Evolutionary conservation across 331 rosid species (phyloP).

Genomic region (Acacia pycnantha): DNA sequence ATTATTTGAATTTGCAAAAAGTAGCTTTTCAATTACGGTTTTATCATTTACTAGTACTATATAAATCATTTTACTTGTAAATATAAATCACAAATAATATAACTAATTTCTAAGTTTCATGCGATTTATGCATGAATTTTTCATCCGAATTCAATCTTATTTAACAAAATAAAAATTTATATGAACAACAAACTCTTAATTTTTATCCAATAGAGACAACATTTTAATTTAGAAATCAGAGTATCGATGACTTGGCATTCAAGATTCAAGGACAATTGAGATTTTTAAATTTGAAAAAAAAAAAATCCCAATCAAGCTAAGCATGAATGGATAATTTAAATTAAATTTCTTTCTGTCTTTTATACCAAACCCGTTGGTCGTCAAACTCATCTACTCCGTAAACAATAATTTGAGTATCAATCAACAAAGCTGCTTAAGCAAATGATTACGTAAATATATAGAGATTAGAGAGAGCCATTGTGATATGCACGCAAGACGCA

Average conservation of each 20-base stretch:
- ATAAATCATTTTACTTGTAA: too few relatives aligned
- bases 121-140: too few relatives aligned
- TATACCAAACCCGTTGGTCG: not conserved
- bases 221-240: too few relatives aligned
- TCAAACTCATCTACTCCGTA: not conserved
- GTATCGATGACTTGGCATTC: not conserved
- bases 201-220: not conserved
- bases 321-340: not conserved
- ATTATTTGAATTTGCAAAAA: too few relatives aligned
- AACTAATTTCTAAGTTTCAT: too few relatives aligned
- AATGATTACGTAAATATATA: not conserved
- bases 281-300: too few relatives aligned
- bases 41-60: too few relatives aligned
- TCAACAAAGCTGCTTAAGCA: not conserved
- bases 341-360: not conserved
- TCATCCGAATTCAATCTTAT: too few relatives aligned
- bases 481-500: not conserved
- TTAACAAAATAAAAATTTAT: too few relatives aligned
- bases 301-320: not conserved
- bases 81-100: too few relatives aligned
- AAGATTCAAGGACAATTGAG: not conserved
- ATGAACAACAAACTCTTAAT: not conserved
- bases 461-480: not conserved
- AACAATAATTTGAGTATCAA: not conserved
- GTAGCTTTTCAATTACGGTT: too few relatives aligned